phyloP scores from a whole-genome alignment of 1,284 basidiomycete genomes.

The Rhodofomes roseus region DNA sequence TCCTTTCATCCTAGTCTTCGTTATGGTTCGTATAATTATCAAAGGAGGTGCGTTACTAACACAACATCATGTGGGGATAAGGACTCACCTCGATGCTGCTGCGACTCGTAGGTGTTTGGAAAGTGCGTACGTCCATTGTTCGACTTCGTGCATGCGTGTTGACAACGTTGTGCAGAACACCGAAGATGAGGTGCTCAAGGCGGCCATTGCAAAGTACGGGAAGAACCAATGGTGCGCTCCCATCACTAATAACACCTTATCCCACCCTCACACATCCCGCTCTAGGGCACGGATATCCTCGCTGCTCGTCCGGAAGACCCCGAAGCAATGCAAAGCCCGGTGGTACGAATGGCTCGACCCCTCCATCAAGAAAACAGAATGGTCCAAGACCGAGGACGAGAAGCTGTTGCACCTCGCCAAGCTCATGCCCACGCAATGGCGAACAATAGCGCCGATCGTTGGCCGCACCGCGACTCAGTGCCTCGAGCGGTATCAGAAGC shows the following conservation, averaged over 20 bases:
- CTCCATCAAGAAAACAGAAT: slow-evolving; percentile 99
- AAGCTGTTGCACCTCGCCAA: slow-evolving; percentile 98
- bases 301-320: slow-evolving; percentile 95
- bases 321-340: slow-evolving; percentile 98
- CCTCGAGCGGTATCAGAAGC: slow-evolving; percentile 96
- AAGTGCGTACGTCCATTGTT: slow-evolving; percentile 35
- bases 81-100: neutral
- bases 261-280: slow-evolving; percentile 3
- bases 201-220: slow-evolving; percentile 96
- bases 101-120: slow-evolving; percentile 58
- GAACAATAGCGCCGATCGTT: slow-evolving; percentile 98
- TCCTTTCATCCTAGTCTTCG: neutral
- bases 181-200: slow-evolving; percentile 97
- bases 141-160: slow-evolving; percentile 9
- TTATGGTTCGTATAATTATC: slow-evolving; percentile 88
- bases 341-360: slow-evolving; percentile 99
- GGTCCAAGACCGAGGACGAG: slow-evolving; percentile 99
- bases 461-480: slow-evolving; percentile 99
- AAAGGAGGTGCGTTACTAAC: slow-evolving; percentile 74
- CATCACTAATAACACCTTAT: neutral
- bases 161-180: slow-evolving; percentile 57
- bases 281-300: slow-evolving; percentile 96
- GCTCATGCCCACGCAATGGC: slow-evolving; percentile 99
- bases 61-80: neutral
- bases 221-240: slow-evolving; percentile 87